Conservation (phyloP, 2,329 filamentous ascomycete species). For the Fusarium drepaniforme region DNA sequence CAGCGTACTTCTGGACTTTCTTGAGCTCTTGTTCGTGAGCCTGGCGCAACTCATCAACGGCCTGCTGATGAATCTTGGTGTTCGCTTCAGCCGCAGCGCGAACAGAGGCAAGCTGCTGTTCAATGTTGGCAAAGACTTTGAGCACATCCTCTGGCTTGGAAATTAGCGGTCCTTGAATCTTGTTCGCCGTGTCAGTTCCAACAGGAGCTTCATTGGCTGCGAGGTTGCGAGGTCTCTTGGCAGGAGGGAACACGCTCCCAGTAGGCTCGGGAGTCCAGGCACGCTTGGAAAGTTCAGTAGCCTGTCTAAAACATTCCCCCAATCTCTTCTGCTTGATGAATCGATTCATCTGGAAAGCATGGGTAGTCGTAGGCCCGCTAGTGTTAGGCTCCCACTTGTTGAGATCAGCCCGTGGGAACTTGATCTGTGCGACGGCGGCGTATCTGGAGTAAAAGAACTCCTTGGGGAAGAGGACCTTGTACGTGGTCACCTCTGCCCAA, state of each 20-base stretch:
- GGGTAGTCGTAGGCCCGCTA: background rate
- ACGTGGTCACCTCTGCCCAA: slow-evolving; percentile 4
- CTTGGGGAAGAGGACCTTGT: slow-evolving; percentile 8
- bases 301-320: background rate
- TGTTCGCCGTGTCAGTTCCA: background rate
- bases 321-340: background rate
- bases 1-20: background rate
- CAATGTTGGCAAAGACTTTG: background rate
- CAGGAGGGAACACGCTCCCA: background rate
- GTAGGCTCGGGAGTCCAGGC: background rate
- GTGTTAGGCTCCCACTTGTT: slow-evolving; percentile 13
- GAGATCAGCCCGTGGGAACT: slow-evolving; percentile 5
- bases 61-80: background rate
- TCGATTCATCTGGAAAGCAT: background rate
- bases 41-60: background rate
- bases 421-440: slow-evolving; percentile 6
- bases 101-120: background rate
- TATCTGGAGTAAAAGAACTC: slow-evolving; percentile 8
- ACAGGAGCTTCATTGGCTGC: background rate
- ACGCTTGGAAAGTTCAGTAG: background rate
- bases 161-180: background rate
- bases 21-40: background rate
- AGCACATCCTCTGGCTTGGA: background rate
- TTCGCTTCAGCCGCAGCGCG: slow-evolving; percentile 5
- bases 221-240: background rate